phyloP scores from a whole-genome alignment of 768 basidiomycete genomes.

The Naganishia vishniacii region DNA sequence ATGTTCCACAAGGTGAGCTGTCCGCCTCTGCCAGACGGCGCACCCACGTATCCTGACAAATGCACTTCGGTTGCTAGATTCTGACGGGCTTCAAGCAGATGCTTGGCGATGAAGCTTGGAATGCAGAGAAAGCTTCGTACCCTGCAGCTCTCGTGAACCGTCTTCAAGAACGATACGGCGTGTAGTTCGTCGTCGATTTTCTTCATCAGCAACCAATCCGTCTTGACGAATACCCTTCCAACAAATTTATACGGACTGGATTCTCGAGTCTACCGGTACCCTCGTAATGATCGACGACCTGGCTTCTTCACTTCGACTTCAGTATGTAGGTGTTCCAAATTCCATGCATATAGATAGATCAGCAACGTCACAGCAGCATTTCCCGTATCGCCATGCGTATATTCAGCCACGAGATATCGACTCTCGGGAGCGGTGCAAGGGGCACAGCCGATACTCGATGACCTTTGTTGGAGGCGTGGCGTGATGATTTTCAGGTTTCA shows the following conservation, averaged over 20 bases:
- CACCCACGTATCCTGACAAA: not conserved
- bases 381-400: no score
- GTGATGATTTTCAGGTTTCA: not conserved
- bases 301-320: not conserved
- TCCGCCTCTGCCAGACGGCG: not conserved
- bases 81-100: conserved; percentile 85
- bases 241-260: not conserved
- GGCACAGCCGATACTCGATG: no score
- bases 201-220: not conserved
- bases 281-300: conserved; percentile 7
- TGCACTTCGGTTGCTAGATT: conserved; percentile 51
- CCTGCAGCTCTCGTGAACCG: conserved; percentile 85
- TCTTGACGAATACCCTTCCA: conserved; percentile 4
- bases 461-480: not conserved
- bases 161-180: conserved; percentile 76
- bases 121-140: conserved; percentile 70
- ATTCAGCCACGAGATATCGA: no score
- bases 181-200: conserved; percentile 52
- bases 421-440: no score
- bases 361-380: not conserved
- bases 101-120: conserved; percentile 72
- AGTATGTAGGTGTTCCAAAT: conserved; percentile 13
- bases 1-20: conserved; percentile 71
- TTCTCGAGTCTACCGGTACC: not conserved
- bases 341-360: conserved; percentile 13